A percentile compares a stretch with the other conserved stretches of the same genome.
These are phyloP conservation scores for Millerago galiae DNA, from an alignment of 805 yeast genomes.

Conservation along the genomic window DNA sequence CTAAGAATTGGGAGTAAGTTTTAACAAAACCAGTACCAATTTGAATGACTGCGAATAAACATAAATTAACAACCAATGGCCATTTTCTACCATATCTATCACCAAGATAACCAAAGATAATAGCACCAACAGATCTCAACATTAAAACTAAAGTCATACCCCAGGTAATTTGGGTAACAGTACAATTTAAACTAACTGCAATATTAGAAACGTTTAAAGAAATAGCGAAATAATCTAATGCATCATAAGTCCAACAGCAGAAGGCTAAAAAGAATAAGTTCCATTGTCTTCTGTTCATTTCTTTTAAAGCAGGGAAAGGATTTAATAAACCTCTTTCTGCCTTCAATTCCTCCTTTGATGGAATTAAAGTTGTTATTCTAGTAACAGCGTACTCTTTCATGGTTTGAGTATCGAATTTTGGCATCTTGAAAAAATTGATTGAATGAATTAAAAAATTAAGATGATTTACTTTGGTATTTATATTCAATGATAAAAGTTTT, in stretches of 20 bases:
- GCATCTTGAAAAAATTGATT: neutral
- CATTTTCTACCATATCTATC: slow-evolving; percentile 58
- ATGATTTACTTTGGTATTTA: neutral
- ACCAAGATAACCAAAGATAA: slow-evolving; percentile 52
- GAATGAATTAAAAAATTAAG: neutral
- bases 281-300: slow-evolving; percentile 48
- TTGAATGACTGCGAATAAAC: slow-evolving; percentile 44
- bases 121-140: slow-evolving; percentile 63
- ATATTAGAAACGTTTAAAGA: slow-evolving; percentile 43
- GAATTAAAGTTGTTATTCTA: slow-evolving; percentile 44
- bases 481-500: too few species aligned
- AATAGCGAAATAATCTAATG: slow-evolving; percentile 56
- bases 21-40: slow-evolving; percentile 59
- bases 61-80: slow-evolving; percentile 44
- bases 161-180: slow-evolving; percentile 50
- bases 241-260: slow-evolving; percentile 59
- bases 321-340: slow-evolving; percentile 40
- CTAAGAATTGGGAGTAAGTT: slow-evolving; percentile 51
- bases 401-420: neutral
- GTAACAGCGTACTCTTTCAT: slow-evolving; percentile 23
- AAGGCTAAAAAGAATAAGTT: slow-evolving; percentile 47
- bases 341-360: slow-evolving; percentile 34
- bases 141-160: slow-evolving; percentile 56
- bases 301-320: slow-evolving; percentile 53
- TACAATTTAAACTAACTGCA: slow-evolving; percentile 38